phyloP scores from a whole-genome alignment of 352 stramenopile species.

The Globisporangium irregulare region DNA sequence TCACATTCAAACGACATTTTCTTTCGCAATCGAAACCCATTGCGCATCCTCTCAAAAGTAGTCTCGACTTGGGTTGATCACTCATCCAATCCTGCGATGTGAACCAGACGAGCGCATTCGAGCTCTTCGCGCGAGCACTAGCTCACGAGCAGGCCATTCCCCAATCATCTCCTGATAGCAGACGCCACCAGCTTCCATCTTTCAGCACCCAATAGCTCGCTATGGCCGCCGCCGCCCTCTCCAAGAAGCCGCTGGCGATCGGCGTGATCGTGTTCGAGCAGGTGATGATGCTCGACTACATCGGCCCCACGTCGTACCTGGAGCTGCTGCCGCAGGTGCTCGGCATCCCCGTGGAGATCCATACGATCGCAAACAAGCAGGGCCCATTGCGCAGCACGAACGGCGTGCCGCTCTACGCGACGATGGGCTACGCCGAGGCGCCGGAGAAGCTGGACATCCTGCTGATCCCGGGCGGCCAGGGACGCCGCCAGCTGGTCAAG shows the following conservation, averaged over 20 bases:
- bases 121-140: not conserved
- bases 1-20: too few species aligned
- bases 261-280: slow-evolving; percentile 59
- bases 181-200: not conserved
- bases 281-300: slow-evolving; percentile 60
- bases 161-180: not conserved
- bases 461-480: slow-evolving; percentile 19
- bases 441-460: slow-evolving; percentile 22
- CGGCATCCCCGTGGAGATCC: slow-evolving; percentile 42
- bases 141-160: not conserved
- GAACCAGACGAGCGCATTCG: not conserved
- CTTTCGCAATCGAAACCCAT: too few species aligned
- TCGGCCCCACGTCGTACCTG: slow-evolving; percentile 55
- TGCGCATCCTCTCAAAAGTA: too few species aligned
- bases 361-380: slow-evolving; percentile 38
- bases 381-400: slow-evolving; percentile 37
- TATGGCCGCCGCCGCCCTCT: not conserved
- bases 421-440: slow-evolving; percentile 20
- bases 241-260: slow-evolving; percentile 27
- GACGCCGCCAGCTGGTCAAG: slow-evolving; percentile 16
- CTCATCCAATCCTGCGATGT: not conserved
- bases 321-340: slow-evolving; percentile 43
- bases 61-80: not conserved
- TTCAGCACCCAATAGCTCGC: not conserved
- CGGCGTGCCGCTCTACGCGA: slow-evolving; percentile 28